A percentile compares a stretch with the other conserved stretches of the same genome.
Evolutionary conservation across 2,329 filamentous ascomycete species (phyloP).

Genomic region (Chrysoporthe cubensis): DNA sequence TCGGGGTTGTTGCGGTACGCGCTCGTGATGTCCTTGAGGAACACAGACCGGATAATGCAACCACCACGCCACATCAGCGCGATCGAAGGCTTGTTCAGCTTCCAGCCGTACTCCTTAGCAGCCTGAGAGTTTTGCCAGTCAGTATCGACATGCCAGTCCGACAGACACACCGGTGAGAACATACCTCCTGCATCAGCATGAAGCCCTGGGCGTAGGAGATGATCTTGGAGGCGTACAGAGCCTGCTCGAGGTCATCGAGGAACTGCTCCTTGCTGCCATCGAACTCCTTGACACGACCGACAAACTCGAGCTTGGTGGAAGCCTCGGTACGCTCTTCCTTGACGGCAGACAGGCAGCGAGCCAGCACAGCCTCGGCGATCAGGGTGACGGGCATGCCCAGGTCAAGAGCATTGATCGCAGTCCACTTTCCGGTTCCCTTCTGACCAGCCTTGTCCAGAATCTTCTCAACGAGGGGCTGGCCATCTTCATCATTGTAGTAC

Average conservation of each 20-base stretch:
- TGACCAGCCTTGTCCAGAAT: conserved; percentile 98
- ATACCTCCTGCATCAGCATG: conserved; percentile 98
- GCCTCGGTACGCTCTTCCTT: conserved; percentile 91
- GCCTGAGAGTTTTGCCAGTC: conserved; percentile 59
- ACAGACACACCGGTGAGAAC: conserved; percentile 34
- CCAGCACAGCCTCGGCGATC: conserved; percentile 95
- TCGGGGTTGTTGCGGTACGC: conserved; percentile 94
- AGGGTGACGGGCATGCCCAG: conserved; percentile 98
- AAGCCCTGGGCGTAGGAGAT: conserved; percentile 99
- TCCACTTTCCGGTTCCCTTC: conserved; percentile 99
- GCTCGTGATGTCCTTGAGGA: conserved; percentile 98
- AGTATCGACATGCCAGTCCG: conserved; percentile 26
- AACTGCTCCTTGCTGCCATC: conserved; percentile 90
- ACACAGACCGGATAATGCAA: conserved; percentile 99
- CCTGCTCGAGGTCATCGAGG: conserved; percentile 97
- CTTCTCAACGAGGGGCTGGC: conserved; percentile 92
- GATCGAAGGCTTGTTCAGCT: conserved; percentile 99
- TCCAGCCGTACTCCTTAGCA: conserved; percentile 95
- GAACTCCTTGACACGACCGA: conserved; percentile 78
- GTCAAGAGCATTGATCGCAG: conserved; percentile 97
- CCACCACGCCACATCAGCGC: conserved; percentile 99
- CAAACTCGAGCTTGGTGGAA: conserved; percentile 72
- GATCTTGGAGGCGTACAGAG: conserved; percentile 98
- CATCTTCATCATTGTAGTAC: conserved; percentile 97
- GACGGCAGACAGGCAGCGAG: conserved; percentile 90